A percentile compares a stretch with the other conserved stretches of the same genome.
phyloP scores from a whole-genome alignment of 805 yeast species.

The Danielia oregonensis region DNA sequence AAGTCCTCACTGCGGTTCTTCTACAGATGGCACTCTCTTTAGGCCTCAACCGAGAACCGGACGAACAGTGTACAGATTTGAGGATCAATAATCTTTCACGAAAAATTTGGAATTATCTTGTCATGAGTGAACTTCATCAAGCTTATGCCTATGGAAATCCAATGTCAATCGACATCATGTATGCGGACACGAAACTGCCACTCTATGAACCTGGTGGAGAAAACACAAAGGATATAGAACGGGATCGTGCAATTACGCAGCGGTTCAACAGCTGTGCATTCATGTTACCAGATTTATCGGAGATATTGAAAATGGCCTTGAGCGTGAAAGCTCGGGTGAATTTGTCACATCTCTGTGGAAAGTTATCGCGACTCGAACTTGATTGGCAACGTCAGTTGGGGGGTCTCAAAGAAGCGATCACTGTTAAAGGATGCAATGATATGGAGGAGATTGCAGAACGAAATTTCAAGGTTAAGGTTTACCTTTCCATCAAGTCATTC shows the following conservation, averaged over 20 bases:
- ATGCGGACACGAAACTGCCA: constrained; percentile 13
- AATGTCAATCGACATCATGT: constrained; percentile 5
- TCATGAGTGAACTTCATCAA: constrained; percentile 9
- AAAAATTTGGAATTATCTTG: constrained; percentile 22
- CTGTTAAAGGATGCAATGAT: constrained; percentile 2
- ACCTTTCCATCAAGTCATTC: constrained; percentile 13
- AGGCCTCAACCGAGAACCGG: constrained; percentile 69
- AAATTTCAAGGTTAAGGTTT: constrained; percentile 14
- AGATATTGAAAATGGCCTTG: constrained; percentile 7
- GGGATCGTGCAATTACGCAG: constrained; percentile 10
- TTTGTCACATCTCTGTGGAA: constrained; percentile 9
- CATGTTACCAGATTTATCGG: constrained; percentile 4
- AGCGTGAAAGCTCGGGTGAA: constrained; percentile 6
- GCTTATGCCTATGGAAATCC: constrained; percentile 15
- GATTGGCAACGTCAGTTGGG: constrained; percentile 11
- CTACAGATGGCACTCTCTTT: constrained; percentile 65
- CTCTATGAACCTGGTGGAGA: constrained; percentile 14
- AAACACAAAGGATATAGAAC: constrained; percentile 9
- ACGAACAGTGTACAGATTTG: constrained; percentile 18
- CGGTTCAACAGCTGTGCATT: constrained; percentile 7
- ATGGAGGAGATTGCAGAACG: constrained; percentile 7
- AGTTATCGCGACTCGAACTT: constrained; percentile 8
- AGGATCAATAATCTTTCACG: constrained; percentile 19
- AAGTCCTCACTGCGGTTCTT: constrained; percentile 20
- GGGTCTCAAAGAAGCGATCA: constrained; percentile 7